A percentile compares a stretch with the other conserved stretches of the same genome.
These are phyloP conservation scores for Tetrapisispora namnaoensis DNA, from an alignment of 805 yeast species.

Conservation along the genomic window DNA sequence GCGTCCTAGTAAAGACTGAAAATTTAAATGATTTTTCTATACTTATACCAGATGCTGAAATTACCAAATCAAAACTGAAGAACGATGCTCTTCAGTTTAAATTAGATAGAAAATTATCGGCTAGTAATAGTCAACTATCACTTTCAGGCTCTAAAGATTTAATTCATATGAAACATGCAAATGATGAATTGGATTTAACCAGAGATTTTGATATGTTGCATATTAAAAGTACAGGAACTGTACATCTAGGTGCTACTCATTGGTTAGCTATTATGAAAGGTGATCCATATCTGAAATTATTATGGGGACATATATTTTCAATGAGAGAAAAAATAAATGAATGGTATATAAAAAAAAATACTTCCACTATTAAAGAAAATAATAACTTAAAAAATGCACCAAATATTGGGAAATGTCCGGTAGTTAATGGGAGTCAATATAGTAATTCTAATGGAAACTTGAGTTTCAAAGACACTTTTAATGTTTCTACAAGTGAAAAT, in stretches of 20 bases:
- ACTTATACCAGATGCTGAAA: background rate
- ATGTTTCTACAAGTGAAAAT: background rate
- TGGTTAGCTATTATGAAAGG: conserved; percentile 53
- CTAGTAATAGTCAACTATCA: background rate
- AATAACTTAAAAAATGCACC: background rate
- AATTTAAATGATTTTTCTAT: background rate
- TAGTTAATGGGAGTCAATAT: background rate
- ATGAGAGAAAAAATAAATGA: conserved; percentile 31
- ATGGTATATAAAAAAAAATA: conserved; percentile 19
- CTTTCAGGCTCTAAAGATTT: background rate
- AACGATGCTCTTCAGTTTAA: background rate
- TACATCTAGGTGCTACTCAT: conserved; percentile 43
- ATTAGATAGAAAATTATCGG: background rate
- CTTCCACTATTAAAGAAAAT: background rate
- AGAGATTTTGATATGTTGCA: conserved; percentile 38
- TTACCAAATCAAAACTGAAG: background rate
- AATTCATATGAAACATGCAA: background rate
- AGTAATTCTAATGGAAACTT: background rate
- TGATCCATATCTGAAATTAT: conserved; percentile 44
- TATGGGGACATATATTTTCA: conserved; percentile 42
- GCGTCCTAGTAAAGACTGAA: background rate
- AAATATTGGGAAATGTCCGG: conserved; percentile 1
- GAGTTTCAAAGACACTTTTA: background rate
- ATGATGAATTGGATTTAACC: conserved; percentile 31
- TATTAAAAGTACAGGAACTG: conserved; percentile 34